phyloP scores from a whole-genome alignment of 2,329 filamentous ascomycete genomes.

The Fusarium pininemorale region DNA sequence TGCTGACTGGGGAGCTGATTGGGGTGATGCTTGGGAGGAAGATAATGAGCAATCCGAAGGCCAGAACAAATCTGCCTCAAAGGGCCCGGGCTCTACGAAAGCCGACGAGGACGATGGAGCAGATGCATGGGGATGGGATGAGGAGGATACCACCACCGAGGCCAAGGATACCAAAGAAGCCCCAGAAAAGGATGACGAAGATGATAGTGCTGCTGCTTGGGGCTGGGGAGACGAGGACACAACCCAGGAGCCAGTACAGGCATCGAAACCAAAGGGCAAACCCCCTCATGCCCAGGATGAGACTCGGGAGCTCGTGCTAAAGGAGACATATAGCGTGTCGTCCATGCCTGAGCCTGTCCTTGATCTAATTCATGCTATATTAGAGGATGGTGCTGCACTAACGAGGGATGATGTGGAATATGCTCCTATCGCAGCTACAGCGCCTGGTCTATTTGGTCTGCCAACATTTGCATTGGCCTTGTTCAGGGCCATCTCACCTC shows the following conservation, averaged over 20 bases:
- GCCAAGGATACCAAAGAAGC: constrained; percentile 20
- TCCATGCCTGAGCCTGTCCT: constrained; percentile 84
- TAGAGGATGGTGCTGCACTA: constrained; percentile 70
- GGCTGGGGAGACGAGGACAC: constrained; percentile 81
- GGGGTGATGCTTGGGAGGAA: constrained; percentile 84
- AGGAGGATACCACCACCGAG: constrained; percentile 56
- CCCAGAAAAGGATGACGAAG: constrained; percentile 49
- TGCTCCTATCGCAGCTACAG: constrained; percentile 72
- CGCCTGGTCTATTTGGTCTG: constrained; percentile 74
- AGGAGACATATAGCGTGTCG: constrained; percentile 88
- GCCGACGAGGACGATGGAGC: constrained; percentile 54
- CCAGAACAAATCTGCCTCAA: constrained; percentile 30
- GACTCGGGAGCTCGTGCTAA: constrained; percentile 76
- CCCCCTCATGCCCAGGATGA: constrained; percentile 41
- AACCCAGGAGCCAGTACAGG: constrained; percentile 36
- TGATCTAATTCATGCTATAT: constrained; percentile 67
- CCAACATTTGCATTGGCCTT: constrained; percentile 80
- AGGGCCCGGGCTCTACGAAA: constrained; percentile 32
- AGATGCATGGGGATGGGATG: constrained; percentile 89
- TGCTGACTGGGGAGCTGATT: constrained; percentile 78
- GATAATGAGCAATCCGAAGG: constrained; percentile 59
- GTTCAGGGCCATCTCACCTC: constrained; percentile 79
- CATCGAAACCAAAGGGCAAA: constrained; percentile 15
- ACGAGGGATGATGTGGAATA: constrained; percentile 61
- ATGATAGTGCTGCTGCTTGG: constrained; percentile 75